Conservation (phyloP, 2,329 filamentous ascomycete genomes). For the Fusarium sterilihyphosum region DNA sequence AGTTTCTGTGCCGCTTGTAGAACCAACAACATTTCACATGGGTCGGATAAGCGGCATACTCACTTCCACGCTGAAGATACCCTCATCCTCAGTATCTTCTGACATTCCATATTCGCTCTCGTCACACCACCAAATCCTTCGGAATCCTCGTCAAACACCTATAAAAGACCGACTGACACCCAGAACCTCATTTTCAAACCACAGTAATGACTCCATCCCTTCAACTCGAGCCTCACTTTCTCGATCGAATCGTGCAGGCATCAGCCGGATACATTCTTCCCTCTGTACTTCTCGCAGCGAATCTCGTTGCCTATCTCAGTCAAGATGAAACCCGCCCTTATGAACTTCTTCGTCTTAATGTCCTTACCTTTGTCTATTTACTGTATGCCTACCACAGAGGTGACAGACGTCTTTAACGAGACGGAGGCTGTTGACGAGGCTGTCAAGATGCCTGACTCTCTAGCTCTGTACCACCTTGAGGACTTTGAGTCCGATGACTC, state of each 20-base stretch:
- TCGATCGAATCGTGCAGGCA: background rate
- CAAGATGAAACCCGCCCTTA: background rate
- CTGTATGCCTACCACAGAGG: background rate
- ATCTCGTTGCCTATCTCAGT: background rate
- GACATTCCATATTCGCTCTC: no score
- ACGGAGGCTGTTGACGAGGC: background rate
- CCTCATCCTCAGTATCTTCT: no score
- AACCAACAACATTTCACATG: background rate
- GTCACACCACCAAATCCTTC: background rate
- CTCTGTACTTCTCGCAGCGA: rapidly evolving
- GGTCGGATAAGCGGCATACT: background rate
- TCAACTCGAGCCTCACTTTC: rapidly evolving
- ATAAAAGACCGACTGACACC: background rate
- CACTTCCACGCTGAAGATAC: no score
- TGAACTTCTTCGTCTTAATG: background rate
- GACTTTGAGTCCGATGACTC: background rate
- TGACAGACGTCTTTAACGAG: background rate
- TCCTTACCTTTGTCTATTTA: background rate
- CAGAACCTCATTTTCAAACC: no score
- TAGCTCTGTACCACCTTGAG: background rate
- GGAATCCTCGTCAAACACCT: rapidly evolving
- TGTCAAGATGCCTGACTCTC: rapidly evolving
- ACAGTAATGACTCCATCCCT: background rate
- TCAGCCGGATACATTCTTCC: background rate
- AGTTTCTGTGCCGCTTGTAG: background rate